Base-by-base conservation (phyloP, 768 basidiomycete genomes). In the Collybia sp. region DNA sequence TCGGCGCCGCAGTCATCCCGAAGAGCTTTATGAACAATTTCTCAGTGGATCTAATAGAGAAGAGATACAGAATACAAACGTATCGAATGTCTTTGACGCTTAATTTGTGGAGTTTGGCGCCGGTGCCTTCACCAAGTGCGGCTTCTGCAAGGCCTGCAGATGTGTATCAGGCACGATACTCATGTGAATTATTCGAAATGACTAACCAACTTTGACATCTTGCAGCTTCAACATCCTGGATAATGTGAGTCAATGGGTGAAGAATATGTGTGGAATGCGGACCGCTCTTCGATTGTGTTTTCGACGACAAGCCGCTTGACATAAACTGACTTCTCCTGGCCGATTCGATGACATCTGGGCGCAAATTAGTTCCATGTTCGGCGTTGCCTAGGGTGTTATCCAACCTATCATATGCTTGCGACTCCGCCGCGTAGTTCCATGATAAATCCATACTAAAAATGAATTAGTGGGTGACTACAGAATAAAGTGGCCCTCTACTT, bases 211-310 rank as follows among this genome's bases (percentile, higher is more conserved):
- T 64, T 88, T 88, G 12, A 80, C 77, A 6, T 82, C 78, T 57
- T 89, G 87, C 10, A 93, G 64, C 15, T 67, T 69, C 38, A 88
- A 65, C 72, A 93, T 86, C 16, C 83, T 83, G 44, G 6, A 17
- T 34, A n/a, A 42, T 12, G 32, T 8, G 17, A 44, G 34, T 10
- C 13, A 41, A 41, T 20, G 16, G 6, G 33, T 30, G 25, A n/a
- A 30, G 20, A 11, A 9, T n/a, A 18, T 10, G 17, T 30, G n/a
- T 31, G n/a, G 12, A 10, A 12, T n/a, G 58, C 75, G 16, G 50
- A 80, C 80, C 88, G 77, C 56, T 91, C 84, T 62, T 92, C 90
- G 43, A 86, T 82, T 2, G 85, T 85, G 53, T 85, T 63, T 50
- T 73, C 69, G 6, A 87, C 77, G 10, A 86, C 76, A 2, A 85